Evolutionary conservation across 257 asterid genomes (phyloP).

Genomic region (Fraxinus americana): DNA sequence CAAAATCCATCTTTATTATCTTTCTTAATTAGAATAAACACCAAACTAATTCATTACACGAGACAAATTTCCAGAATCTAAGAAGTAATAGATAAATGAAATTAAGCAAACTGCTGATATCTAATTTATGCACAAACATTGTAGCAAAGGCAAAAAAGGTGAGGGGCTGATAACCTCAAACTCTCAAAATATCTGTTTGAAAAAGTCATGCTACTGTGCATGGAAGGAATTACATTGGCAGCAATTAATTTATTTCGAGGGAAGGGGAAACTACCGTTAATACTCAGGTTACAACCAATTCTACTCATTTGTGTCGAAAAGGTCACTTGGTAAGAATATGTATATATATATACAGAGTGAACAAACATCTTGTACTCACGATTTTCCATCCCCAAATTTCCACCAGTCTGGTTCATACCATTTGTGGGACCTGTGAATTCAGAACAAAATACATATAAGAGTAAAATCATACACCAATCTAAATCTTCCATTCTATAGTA

Average conservation of each 20-base stretch:
- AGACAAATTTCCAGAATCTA: not conserved
- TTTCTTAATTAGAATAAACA: too few relatives aligned
- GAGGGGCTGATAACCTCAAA: not conserved
- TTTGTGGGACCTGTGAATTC: conserved; percentile 60
- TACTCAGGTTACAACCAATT: not conserved
- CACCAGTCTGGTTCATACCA: conserved; percentile 99
- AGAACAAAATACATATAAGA: conserved; percentile 5
- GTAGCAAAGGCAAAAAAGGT: not conserved
- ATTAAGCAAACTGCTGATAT: not conserved
- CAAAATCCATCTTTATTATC: not conserved
- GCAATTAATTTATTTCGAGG: not conserved
- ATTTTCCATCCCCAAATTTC: conserved; percentile 94
- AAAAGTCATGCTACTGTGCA: not conserved
- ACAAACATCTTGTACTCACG: conserved; percentile 53
- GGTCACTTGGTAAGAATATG: not conserved
- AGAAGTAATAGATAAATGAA: not conserved
- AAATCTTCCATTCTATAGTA: conserved; percentile 19
- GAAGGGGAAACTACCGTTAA: not conserved
- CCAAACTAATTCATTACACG: not conserved
- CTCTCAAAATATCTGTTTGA: not conserved
- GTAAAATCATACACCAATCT: conserved; percentile 14
- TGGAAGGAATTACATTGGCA: not conserved
- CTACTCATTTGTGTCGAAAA: not conserved
- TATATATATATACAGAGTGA: not conserved
- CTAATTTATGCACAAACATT: not conserved